Base-by-base conservation (phyloP, 2,329 filamentous ascomycete genomes). In the Biscogniauxia marginata region DNA sequence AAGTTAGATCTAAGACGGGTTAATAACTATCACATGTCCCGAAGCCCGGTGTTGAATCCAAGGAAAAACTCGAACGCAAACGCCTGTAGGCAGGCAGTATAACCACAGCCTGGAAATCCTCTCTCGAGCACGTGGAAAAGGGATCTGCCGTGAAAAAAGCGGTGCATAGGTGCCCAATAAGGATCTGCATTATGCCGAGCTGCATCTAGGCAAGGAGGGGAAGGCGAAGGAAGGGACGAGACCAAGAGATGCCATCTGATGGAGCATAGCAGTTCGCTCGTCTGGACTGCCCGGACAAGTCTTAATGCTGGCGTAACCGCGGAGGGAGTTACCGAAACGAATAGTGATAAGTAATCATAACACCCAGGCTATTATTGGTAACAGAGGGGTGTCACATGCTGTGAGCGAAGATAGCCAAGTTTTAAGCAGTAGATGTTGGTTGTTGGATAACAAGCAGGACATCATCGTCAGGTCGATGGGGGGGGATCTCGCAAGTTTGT, bases 401-500 rank as follows among this genome's bases (percentile, higher is more conserved):
- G n/a, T n/a, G n/a, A n/a, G n/a, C n/a, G n/a, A n/a, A n/a, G n/a
- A n/a, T n/a, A n/a, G n/a, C n/a, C n/a, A n/a, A n/a, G n/a, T n/a
- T n/a, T n/a, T n/a, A n/a, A n/a, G n/a, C n/a, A n/a, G 43, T 46
- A 2, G 43, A 9, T 46, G 43, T 19, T 19, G 6, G 6, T 19
- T 9, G n/a, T 46, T 4, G 16, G 39, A 6, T 44, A 13, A 44
- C 16, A 25, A 11, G 24, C 11, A 6, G 24, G 24, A 25, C n/a
- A n/a, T n/a, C n/a, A n/a, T n/a, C n/a, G n/a, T n/a, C n/a, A n/a
- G n/a, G 30, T 34, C 30, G 30, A 34, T 34, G 30, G 30, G 30
- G 30, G 16, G 16, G 47, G 30, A 49, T 34, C 50, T 63, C 61
- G 61, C 61, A 63, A 62, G 61, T 55, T 58, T 63, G 55, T 57